These are phyloP conservation scores for Stentor coeruleus DNA, from an alignment of 73 alveolate genomes.

Conservation along the genomic window DNA sequence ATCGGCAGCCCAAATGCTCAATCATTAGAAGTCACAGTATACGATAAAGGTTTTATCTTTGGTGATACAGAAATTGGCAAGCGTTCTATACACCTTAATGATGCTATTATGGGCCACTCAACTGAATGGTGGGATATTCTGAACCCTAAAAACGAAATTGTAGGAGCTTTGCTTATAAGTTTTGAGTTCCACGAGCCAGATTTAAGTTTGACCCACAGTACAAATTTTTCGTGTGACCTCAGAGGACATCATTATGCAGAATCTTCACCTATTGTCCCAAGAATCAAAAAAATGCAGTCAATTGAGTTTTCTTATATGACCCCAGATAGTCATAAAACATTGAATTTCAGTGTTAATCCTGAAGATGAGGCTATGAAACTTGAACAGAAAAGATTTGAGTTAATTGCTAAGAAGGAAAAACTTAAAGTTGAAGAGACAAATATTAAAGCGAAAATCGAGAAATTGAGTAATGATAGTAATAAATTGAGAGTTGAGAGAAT, in stretches of 20 bases:
- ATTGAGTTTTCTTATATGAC: neutral
- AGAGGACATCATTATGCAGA: neutral
- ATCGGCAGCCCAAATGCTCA: neutral
- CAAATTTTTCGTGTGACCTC: slow-evolving; percentile 6
- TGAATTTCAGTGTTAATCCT: neutral
- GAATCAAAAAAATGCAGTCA: slow-evolving; percentile 1
- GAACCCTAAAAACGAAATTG: neutral
- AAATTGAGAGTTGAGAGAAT: neutral
- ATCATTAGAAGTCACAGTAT: slow-evolving; percentile 1
- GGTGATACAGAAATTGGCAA: slow-evolving; percentile 6
- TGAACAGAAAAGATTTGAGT: neutral
- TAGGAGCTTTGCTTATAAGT: neutral
- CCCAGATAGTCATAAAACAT: neutral
- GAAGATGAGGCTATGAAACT: neutral
- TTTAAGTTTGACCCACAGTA: neutral
- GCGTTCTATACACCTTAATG: neutral
- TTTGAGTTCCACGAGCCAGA: slow-evolving; percentile 1
- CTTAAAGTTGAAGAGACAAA: neutral
- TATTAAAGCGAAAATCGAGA: neutral
- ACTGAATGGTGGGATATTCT: slow-evolving; percentile 1
- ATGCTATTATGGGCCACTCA: neutral
- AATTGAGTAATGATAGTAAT: neutral
- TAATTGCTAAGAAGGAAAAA: neutral
- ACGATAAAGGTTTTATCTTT: slow-evolving; percentile 19
- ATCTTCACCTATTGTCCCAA: neutral